phyloP scores from a whole-genome alignment of 176 grass and related monocot genomes.

The Hsuehochloa calcarea region DNA sequence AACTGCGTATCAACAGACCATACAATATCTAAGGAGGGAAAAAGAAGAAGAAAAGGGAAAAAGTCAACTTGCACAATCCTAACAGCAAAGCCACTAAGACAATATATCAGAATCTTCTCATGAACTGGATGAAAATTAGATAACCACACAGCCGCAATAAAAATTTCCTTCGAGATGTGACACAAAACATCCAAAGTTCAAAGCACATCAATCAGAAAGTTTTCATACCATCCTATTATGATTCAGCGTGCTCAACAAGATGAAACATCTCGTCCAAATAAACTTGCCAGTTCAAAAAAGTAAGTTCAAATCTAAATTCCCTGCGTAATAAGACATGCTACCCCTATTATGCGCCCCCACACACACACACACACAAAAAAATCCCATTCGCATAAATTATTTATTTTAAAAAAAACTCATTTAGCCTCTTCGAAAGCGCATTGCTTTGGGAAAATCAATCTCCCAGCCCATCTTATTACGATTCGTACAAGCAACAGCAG shows the following conservation, averaged over 20 bases:
- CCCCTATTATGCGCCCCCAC: not conserved
- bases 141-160: not conserved
- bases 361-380: not conserved
- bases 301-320: not conserved
- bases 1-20: not conserved
- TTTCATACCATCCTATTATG: not conserved
- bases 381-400: no score
- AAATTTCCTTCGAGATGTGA: not conserved
- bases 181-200: not conserved
- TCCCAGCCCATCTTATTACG: not conserved
- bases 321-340: not conserved
- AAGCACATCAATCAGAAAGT: not conserved
- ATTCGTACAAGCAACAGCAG: not conserved
- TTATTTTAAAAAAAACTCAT: not conserved
- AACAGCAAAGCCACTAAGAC: not conserved
- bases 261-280: not conserved
- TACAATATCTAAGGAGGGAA: not conserved
- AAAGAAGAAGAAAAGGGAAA: not conserved
- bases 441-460: not conserved
- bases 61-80: conserved; percentile 13
- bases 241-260: not conserved
- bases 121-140: not conserved
- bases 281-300: not conserved
- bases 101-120: conserved; percentile 16
- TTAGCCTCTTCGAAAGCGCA: not conserved